Evolutionary conservation across 2,329 filamentous ascomycete genomes (phyloP).

Genomic region (Ophiobolus disseminans): DNA sequence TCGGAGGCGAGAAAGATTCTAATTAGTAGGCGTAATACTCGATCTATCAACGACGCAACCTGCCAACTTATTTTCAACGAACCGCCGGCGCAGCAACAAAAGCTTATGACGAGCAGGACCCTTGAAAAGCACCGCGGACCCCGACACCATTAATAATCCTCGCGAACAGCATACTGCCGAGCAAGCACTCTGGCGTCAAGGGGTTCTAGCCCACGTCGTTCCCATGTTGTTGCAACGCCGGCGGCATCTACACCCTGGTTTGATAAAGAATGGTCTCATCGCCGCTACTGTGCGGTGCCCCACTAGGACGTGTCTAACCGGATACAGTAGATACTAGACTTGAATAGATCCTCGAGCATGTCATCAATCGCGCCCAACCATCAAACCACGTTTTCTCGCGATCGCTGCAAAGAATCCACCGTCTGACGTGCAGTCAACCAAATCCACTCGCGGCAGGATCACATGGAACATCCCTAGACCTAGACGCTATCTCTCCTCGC

Average conservation of each 20-base stretch:
- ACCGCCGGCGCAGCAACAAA: background rate
- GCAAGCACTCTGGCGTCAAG: constrained; percentile 14
- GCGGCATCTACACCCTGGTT: background rate
- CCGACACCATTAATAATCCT: constrained; percentile 19
- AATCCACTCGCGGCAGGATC: too few species aligned
- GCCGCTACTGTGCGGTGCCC: constrained; percentile 13
- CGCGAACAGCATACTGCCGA: constrained; percentile 1
- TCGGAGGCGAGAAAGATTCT: constrained; percentile 10
- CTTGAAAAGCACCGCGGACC: background rate
- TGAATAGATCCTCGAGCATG: too few species aligned
- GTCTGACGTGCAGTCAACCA: constrained; percentile 15
- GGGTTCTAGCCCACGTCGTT: constrained; percentile 5
- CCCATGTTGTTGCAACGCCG: too few species aligned
- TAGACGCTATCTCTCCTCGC: too few species aligned
- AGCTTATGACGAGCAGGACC: background rate
- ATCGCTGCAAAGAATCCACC: constrained; percentile 29
- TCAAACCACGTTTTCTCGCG: constrained; percentile 29
- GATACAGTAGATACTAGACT: constrained; percentile 19
- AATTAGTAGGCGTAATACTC: constrained; percentile 21
- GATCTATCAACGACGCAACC: constrained; percentile 14
- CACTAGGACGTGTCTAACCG: constrained; percentile 1
- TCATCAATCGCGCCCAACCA: constrained; percentile 32
- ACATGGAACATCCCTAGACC: too few species aligned
- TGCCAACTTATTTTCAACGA: background rate
- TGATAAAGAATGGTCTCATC: constrained; percentile 24